Conservation (phyloP, 306 rosid species). For the Vachellia collinsii region DNA sequence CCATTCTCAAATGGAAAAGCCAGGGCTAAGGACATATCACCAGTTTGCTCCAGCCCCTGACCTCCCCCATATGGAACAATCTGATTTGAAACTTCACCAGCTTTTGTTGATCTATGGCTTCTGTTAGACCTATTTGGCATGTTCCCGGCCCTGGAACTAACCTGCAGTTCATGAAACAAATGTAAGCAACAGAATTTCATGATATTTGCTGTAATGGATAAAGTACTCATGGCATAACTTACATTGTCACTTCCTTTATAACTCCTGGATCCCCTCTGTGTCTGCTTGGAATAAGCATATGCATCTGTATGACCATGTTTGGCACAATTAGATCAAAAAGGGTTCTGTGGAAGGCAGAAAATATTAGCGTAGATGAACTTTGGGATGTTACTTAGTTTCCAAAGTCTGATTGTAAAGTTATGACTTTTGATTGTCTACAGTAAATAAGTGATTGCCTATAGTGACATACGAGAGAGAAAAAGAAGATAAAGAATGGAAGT, state of each 20-base stretch:
- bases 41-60: slow-evolving; percentile 28
- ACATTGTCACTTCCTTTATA: slow-evolving; percentile 5
- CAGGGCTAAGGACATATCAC: slow-evolving; percentile 62
- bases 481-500: not conserved
- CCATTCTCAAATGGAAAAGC: slow-evolving; percentile 79
- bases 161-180: slow-evolving; percentile 34
- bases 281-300: slow-evolving; percentile 31
- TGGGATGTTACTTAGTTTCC: not conserved
- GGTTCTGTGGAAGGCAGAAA: slow-evolving; percentile 38
- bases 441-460: not conserved
- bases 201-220: slow-evolving; percentile 24
- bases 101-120: slow-evolving; percentile 39
- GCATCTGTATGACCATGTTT: slow-evolving; percentile 19
- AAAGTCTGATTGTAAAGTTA: not conserved
- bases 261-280: slow-evolving; percentile 22
- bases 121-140: slow-evolving; percentile 39
- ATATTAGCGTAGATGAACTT: not conserved
- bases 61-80: slow-evolving; percentile 49
- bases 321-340: not conserved
- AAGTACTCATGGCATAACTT: slow-evolving; percentile 12
- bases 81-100: slow-evolving; percentile 48
- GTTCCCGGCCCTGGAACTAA: slow-evolving; percentile 42
- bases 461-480: not conserved
- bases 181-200: slow-evolving; percentile 3
- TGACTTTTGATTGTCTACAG: not conserved